phyloP scores from a whole-genome alignment of 257 asterid genomes.

The Ballota nigra region DNA sequence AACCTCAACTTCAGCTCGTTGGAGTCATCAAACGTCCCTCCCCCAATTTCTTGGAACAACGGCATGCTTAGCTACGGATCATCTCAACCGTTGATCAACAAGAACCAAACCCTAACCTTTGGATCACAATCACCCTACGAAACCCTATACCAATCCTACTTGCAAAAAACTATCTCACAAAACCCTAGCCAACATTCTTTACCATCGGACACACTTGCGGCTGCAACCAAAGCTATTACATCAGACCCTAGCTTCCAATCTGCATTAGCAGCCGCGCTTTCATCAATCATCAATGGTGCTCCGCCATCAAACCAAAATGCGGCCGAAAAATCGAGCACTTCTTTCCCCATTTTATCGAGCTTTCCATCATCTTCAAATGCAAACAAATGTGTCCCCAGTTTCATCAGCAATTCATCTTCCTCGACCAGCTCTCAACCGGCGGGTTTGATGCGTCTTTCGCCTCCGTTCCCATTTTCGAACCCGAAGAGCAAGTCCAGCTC shows the following conservation, averaged over 20 bases:
- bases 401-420: slow-evolving; percentile 30
- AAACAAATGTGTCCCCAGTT: slow-evolving; percentile 40
- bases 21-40: slow-evolving; percentile 63
- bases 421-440: slow-evolving; percentile 33
- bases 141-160: slow-evolving; percentile 48
- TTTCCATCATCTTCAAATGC: slow-evolving; percentile 53
- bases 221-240: slow-evolving; percentile 88
- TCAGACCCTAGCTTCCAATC: slow-evolving; percentile 86
- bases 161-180: slow-evolving; percentile 32
- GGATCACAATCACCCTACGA: slow-evolving; percentile 55
- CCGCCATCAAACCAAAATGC: slow-evolving; percentile 21
- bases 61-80: slow-evolving; percentile 44
- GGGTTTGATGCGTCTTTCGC: slow-evolving; percentile 36
- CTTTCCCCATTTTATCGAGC: slow-evolving; percentile 58
- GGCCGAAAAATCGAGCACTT: slow-evolving; percentile 38
- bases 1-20: slow-evolving; percentile 77
- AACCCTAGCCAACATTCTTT: slow-evolving; percentile 43
- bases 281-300: slow-evolving; percentile 54
- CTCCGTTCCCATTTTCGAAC: slow-evolving; percentile 37
- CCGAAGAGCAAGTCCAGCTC: slow-evolving; percentile 46
- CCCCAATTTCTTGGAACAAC: slow-evolving; percentile 66
- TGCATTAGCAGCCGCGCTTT: slow-evolving; percentile 82
- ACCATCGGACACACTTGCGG: slow-evolving; percentile 69
- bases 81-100: slow-evolving; percentile 40
- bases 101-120: slow-evolving; percentile 54